phyloP scores from a whole-genome alignment of 768 basidiomycete species.

The Mycena amicta region DNA sequence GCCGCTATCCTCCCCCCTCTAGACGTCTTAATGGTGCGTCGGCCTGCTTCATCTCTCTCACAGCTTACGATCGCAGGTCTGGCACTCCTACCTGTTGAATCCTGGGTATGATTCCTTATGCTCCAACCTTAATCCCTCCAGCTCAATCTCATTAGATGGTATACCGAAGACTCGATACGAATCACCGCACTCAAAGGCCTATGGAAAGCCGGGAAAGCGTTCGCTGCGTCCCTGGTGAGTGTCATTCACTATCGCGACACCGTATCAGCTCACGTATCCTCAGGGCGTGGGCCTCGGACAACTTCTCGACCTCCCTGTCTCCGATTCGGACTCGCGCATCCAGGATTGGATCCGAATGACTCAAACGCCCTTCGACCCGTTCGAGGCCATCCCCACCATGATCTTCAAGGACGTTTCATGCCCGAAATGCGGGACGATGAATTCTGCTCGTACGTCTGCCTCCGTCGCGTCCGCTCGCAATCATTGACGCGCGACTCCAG shows the following conservation, averaged over 20 bases:
- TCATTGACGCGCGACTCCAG: constrained; percentile 28
- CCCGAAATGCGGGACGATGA: constrained; percentile 27
- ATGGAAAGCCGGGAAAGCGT: constrained; percentile 24
- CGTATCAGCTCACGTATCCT: neutral
- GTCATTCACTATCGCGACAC: neutral
- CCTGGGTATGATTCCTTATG: constrained; percentile 15
- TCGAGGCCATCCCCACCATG: constrained; percentile 16
- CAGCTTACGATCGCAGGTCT: constrained; percentile 26
- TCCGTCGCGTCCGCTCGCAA: neutral
- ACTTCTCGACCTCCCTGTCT: constrained; percentile 7
- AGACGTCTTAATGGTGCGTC: constrained; percentile 17
- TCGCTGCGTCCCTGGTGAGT: constrained; percentile 22
- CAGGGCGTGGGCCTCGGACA: constrained; percentile 3
- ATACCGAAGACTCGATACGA: constrained; percentile 34
- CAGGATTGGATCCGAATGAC: constrained; percentile 21
- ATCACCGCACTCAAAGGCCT: constrained; percentile 25
- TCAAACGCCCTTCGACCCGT: constrained; percentile 24
- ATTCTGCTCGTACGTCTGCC: constrained; percentile 29
- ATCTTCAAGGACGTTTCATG: constrained; percentile 27
- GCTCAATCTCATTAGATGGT: constrained; percentile 27
- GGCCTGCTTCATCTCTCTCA: neutral
- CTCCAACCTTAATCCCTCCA: neutral
- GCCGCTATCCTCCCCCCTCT: constrained; percentile 13
- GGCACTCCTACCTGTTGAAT: constrained; percentile 41
- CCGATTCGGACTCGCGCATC: constrained; percentile 4